phyloP scores from a whole-genome alignment of 2,329 filamentous ascomycete genomes.

The Hypoxylon sp. region DNA sequence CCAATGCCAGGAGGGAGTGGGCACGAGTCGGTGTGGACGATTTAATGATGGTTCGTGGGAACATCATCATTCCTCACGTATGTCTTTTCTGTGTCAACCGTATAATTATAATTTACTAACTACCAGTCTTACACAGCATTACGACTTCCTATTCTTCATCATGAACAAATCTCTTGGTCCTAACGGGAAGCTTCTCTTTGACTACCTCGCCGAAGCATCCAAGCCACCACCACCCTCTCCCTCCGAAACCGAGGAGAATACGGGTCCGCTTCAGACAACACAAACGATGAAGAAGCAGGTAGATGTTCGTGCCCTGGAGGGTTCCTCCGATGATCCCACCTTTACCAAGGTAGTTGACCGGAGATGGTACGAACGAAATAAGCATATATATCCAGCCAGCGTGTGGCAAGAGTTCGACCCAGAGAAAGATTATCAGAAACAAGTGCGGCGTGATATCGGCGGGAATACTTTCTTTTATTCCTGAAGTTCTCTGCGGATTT shows the following conservation, averaged over 20 bases:
- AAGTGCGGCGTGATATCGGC: slow-evolving; percentile 81
- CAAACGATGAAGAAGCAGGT: slow-evolving; percentile 52
- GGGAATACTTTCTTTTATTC: slow-evolving; percentile 95
- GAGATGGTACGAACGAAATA: slow-evolving; percentile 96
- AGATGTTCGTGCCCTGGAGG: slow-evolving; percentile 71
- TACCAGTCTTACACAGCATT: slow-evolving; percentile 69
- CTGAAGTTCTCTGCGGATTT: slow-evolving; percentile 39
- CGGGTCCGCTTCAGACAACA: slow-evolving; percentile 51
- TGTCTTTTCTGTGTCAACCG: slow-evolving; percentile 51
- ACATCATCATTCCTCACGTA: slow-evolving; percentile 93
- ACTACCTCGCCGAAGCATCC: slow-evolving; percentile 68
- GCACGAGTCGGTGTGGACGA: slow-evolving; percentile 94
- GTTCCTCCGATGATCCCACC: slow-evolving; percentile 77
- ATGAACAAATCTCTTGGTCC: slow-evolving; percentile 84
- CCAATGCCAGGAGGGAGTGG: slow-evolving; percentile 81
- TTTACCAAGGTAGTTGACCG: slow-evolving; percentile 95
- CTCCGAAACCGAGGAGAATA: slow-evolving; percentile 24
- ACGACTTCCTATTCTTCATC: slow-evolving; percentile 96
- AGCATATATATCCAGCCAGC: slow-evolving; percentile 97
- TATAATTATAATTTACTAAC: not conserved
- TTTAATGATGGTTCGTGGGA: slow-evolving; percentile 88
- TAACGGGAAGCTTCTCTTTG: slow-evolving; percentile 77
- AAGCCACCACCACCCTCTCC: slow-evolving; percentile 25
- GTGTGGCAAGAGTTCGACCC: slow-evolving; percentile 96
- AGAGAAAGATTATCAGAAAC: slow-evolving; percentile 81